A percentile compares a stretch with the other conserved stretches of the same genome.
Conservation (phyloP, 1,139 yeast species). For the Blastobotrys elegans region DNA sequence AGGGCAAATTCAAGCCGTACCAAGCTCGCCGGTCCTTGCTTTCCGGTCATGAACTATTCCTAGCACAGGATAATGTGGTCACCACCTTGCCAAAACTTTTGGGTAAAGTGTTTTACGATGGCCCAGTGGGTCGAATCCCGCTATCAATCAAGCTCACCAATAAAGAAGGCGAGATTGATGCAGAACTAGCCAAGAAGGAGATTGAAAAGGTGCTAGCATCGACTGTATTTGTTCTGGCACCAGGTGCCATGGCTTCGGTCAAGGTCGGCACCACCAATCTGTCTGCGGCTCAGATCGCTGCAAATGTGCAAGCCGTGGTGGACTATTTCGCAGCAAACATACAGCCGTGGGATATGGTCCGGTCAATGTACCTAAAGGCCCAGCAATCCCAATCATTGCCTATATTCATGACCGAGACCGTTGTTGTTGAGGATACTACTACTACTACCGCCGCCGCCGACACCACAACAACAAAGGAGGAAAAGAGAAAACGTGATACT, state of each 20-base stretch:
- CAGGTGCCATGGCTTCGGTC: conserved; percentile 64
- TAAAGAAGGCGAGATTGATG: conserved; percentile 22
- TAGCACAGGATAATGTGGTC: conserved; percentile 78
- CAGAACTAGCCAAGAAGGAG: conserved; percentile 50
- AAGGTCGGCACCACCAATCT: conserved; percentile 56
- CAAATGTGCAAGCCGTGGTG: conserved; percentile 56
- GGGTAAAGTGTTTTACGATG: conserved; percentile 71
- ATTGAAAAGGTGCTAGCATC: conserved; percentile 54
- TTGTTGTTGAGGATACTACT: conserved; percentile 46
- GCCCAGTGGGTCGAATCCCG: conserved; percentile 55
- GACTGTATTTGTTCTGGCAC: conserved; percentile 63
- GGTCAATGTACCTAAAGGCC: conserved; percentile 64
- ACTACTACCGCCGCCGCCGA: conserved; percentile 24
- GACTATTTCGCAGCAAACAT: conserved; percentile 42
- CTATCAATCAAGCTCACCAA: conserved; percentile 48
- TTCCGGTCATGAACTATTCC: conserved; percentile 53
- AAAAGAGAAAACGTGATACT: conserved; percentile 36
- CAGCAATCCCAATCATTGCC: conserved; percentile 78
- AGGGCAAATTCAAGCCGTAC: conserved; percentile 41
- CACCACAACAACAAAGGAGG: too few species aligned
- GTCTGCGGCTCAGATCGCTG: conserved; percentile 39
- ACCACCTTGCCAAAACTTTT: conserved; percentile 75
- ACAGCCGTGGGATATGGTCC: conserved; percentile 42
- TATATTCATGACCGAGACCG: conserved; percentile 60
- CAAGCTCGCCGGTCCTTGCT: conserved; percentile 40